These are phyloP conservation scores for Urochloa ruziziensis DNA, from an alignment of 176 grass and related monocot species.

Conservation along the genomic window DNA sequence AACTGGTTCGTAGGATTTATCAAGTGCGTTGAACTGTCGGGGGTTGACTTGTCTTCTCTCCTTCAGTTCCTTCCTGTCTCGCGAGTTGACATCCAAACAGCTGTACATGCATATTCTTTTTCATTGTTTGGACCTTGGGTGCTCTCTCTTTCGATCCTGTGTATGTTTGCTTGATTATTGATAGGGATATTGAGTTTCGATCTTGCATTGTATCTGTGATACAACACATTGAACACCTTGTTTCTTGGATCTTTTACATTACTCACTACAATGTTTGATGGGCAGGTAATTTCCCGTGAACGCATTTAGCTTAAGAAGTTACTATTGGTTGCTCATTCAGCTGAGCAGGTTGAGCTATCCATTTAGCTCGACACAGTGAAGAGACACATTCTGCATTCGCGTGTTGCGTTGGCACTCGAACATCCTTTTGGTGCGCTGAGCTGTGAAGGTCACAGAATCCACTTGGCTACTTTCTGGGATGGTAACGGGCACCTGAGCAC, in stretches of 20 bases:
- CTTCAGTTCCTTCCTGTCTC: not conserved
- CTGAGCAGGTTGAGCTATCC: not conserved
- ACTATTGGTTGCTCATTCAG: constrained; percentile 5
- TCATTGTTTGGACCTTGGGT: not conserved
- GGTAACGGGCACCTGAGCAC: not conserved
- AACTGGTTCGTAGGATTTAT: constrained; percentile 35
- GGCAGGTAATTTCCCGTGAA: constrained; percentile 26
- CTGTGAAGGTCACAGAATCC: not conserved
- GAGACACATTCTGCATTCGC: not conserved
- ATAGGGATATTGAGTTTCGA: not conserved
- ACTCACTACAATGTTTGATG: constrained; percentile 13
- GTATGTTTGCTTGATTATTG: not conserved
- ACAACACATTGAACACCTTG: not conserved
- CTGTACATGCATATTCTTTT: constrained; percentile 11
- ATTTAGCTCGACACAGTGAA: constrained; percentile 18
- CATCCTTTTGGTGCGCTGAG: not conserved
- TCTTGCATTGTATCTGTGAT: constrained; percentile 3
- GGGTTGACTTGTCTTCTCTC: constrained; percentile 32
- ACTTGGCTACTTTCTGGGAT: not conserved
- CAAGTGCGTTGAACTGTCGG: constrained; percentile 24
- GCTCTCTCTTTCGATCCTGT: not conserved
- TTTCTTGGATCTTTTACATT: constrained; percentile 19
- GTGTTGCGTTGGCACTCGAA: not conserved
- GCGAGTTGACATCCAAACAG: constrained; percentile 1
- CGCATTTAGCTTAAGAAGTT: not conserved